Evolutionary conservation across 23 red algal genomes (phyloP).

Genomic region (Cyanidioschyzon merolae): DNA sequence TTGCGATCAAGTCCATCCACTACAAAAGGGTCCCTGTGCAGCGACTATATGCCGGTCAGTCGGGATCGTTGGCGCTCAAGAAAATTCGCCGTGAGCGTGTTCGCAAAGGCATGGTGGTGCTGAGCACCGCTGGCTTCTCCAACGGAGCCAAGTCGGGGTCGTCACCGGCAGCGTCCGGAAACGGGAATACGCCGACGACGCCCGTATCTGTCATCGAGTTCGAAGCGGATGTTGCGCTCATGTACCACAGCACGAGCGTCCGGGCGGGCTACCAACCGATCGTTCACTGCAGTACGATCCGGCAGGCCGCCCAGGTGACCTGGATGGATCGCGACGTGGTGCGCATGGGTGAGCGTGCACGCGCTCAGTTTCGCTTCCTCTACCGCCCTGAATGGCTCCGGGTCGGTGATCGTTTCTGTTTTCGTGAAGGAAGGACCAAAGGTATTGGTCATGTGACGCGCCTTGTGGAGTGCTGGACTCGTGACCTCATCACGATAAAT

Average conservation of each 20-base stretch:
- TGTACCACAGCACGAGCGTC: slow-evolving; percentile 81
- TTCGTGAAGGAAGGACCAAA: slow-evolving; percentile 94
- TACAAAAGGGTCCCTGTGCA: slow-evolving; percentile 88
- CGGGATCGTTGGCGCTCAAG: slow-evolving; percentile 84
- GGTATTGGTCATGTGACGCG: slow-evolving; percentile 63
- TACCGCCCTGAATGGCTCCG: slow-evolving; percentile 92
- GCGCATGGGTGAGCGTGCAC: slow-evolving; percentile 82
- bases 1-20: slow-evolving; percentile 75
- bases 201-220: slow-evolving; percentile 46
- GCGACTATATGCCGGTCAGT: slow-evolving; percentile 79
- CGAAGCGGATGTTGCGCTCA: slow-evolving; percentile 77
- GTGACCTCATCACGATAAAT: background rate
- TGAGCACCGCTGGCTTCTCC: slow-evolving; percentile 41
- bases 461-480: slow-evolving; percentile 16
- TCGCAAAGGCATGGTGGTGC: slow-evolving; percentile 92
- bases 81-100: slow-evolving; percentile 86
- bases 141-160: slow-evolving; percentile 9
- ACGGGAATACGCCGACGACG: background rate
- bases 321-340: slow-evolving; percentile 76
- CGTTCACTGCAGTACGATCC: slow-evolving; percentile 73
- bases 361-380: slow-evolving; percentile 80
- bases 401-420: slow-evolving; percentile 71
- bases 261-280: slow-evolving; percentile 83
- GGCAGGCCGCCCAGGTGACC: slow-evolving; percentile 83
- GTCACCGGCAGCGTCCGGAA: background rate